phyloP scores from a whole-genome alignment of 768 basidiomycete species.

The Serendipita indica region DNA sequence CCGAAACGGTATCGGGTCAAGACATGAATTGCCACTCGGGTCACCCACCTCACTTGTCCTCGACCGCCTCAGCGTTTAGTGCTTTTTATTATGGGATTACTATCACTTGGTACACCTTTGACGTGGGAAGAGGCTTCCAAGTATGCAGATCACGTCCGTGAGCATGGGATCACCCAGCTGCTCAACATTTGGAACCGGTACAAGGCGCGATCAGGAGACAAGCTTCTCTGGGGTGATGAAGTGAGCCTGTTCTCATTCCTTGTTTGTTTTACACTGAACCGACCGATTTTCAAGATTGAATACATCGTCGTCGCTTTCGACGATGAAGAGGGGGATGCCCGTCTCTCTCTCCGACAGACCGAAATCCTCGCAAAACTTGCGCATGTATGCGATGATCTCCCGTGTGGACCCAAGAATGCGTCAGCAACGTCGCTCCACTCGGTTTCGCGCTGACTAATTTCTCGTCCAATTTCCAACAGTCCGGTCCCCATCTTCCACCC shows the following conservation, averaged over 20 bases:
- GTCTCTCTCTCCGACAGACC: slow-evolving; percentile 83
- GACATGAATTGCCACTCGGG: neutral
- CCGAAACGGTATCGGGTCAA: neutral
- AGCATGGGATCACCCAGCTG: slow-evolving; percentile 91
- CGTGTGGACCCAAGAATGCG: slow-evolving; percentile 36
- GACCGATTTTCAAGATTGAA: slow-evolving; percentile 49
- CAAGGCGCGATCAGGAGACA: slow-evolving; percentile 82
- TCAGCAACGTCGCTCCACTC: slow-evolving; percentile 18
- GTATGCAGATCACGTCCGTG: slow-evolving; percentile 76
- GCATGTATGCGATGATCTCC: slow-evolving; percentile 49
- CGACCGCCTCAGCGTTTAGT: neutral
- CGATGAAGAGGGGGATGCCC: slow-evolving; percentile 60
- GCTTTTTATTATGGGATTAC: slow-evolving; percentile 59
- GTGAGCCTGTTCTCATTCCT: slow-evolving; percentile 28
- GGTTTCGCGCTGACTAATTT: slow-evolving; percentile 1
- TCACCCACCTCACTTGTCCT: neutral
- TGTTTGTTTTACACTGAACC: slow-evolving; percentile 6
- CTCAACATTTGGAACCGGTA: slow-evolving; percentile 83
- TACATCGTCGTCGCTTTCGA: slow-evolving; percentile 90
- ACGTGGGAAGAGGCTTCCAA: slow-evolving; percentile 81
- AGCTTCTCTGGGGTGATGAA: slow-evolving; percentile 97
- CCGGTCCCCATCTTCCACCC: slow-evolving; percentile 87
- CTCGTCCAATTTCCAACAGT: slow-evolving; percentile 29
- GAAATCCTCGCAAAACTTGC: slow-evolving; percentile 78
- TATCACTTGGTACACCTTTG: slow-evolving; percentile 86